A percentile compares a stretch with the other conserved stretches of the same genome.
Conservation (phyloP, 2,329 filamentous ascomycete genomes). For the Penicillium crustosum region DNA sequence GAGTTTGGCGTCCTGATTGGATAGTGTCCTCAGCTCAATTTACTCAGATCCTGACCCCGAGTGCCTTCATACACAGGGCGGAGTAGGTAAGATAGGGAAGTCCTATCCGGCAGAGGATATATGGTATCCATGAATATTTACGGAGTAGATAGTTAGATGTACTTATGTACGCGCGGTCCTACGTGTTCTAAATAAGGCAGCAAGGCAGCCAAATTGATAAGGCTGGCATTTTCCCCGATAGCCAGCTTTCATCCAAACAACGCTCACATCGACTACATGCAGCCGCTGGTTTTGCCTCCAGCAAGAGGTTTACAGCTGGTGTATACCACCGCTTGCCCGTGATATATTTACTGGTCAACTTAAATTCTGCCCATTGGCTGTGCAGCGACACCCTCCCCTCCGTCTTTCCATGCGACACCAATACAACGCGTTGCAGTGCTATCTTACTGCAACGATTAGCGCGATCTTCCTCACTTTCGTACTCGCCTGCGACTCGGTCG, state of each 20-base stretch:
- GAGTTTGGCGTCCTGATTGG: too few species aligned
- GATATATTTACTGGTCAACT: neutral
- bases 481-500: constrained; percentile 60
- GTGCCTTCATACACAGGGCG: too few species aligned
- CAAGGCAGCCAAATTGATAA: constrained; percentile 3
- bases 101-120: too few species aligned
- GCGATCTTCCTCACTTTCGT: constrained; percentile 60
- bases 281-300: constrained; percentile 2
- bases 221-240: constrained; percentile 6
- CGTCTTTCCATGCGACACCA: constrained; percentile 45
- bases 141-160: too few species aligned
- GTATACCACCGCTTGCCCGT: constrained; percentile 5
- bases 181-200: neutral
- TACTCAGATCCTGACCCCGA: too few species aligned
- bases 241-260: neutral
- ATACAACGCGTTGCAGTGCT: constrained; percentile 69
- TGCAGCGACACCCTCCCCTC: constrained; percentile 8
- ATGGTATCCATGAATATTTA: too few species aligned
- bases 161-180: too few species aligned
- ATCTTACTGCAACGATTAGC: constrained; percentile 66
- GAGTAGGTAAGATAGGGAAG: too few species aligned
- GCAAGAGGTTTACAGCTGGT: constrained; percentile 8
- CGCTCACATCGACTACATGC: constrained; percentile 6
- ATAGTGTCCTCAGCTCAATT: too few species aligned
- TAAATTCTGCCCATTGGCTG: neutral